A percentile compares a stretch with the other conserved stretches of the same genome.
Evolutionary conservation across 2,329 filamentous ascomycete genomes (phyloP).

Genomic region (Neospermospora avenae): DNA sequence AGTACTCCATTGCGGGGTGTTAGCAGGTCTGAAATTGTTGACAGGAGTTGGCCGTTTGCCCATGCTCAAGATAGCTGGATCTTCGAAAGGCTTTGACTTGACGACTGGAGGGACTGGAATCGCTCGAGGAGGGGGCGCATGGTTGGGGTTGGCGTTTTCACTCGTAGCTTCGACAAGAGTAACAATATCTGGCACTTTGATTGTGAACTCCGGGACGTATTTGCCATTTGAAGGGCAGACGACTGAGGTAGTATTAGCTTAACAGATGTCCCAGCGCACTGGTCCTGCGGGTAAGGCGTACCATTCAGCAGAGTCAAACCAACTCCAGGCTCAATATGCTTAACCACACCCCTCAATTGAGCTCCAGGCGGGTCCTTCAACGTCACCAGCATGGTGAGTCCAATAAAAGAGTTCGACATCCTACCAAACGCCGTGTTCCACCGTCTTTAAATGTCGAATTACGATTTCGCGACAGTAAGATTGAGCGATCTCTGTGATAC

Average conservation of each 20-base stretch:
- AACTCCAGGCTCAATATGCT: constrained; percentile 35
- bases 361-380: constrained; percentile 34
- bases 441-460: constrained; percentile 4
- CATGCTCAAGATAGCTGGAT: constrained; percentile 37
- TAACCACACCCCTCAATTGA: constrained; percentile 35
- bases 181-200: constrained; percentile 34
- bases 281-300: constrained; percentile 14
- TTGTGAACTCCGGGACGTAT: constrained; percentile 33
- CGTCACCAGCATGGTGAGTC: constrained; percentile 38
- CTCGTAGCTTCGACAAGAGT: constrained; percentile 33
- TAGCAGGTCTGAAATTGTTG: constrained; percentile 5
- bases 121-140: background rate
- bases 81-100: constrained; percentile 29
- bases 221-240: constrained; percentile 32
- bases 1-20: constrained; percentile 33
- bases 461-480: background rate
- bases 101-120: background rate
- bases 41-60: constrained; percentile 36
- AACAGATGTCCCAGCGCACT: background rate
- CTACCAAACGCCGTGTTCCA: constrained; percentile 16
- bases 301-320: constrained; percentile 36
- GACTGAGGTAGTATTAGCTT: constrained; percentile 21
- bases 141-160: constrained; percentile 26
- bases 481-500: background rate
- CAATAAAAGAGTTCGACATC: constrained; percentile 37